phyloP scores from a whole-genome alignment of 2,329 filamentous ascomycete genomes.

The Aspergillus persii region DNA sequence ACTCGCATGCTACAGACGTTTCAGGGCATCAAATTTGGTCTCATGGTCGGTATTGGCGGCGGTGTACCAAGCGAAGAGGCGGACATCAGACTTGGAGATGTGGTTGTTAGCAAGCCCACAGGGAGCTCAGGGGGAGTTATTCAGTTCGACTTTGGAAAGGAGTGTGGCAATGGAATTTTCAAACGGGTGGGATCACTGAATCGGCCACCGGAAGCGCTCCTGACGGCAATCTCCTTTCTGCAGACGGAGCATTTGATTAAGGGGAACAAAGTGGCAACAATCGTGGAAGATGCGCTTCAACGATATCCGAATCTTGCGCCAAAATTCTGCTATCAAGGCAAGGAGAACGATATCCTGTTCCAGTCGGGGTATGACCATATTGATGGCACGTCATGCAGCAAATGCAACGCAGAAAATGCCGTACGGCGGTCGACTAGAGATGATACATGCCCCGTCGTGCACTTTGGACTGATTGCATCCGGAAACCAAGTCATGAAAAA shows the following conservation, averaged over 20 bases:
- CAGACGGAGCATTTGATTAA: no score
- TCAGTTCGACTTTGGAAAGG: background rate
- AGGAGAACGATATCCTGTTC: no score
- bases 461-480: background rate
- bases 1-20: background rate
- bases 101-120: slow-evolving; percentile 9
- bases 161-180: background rate
- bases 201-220: no score
- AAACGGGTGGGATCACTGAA: background rate
- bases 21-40: slow-evolving; percentile 11
- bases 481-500: background rate
- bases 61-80: slow-evolving; percentile 14
- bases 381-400: no score
- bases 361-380: no score
- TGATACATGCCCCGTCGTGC: background rate
- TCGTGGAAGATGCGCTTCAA: no score
- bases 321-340: no score
- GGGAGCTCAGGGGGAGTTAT: no score
- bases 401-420: no score
- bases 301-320: no score
- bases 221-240: no score
- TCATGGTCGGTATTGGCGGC: slow-evolving; percentile 25
- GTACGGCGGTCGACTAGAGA: background rate
- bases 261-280: no score
- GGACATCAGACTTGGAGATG: slow-evolving; percentile 23